Percentiles rank a stretch among this genome's conserved stretches.
Evolutionary conservation across 495 filamentous ascomycete genomes (phyloP).

Genomic region (Xylaria scruposa): DNA sequence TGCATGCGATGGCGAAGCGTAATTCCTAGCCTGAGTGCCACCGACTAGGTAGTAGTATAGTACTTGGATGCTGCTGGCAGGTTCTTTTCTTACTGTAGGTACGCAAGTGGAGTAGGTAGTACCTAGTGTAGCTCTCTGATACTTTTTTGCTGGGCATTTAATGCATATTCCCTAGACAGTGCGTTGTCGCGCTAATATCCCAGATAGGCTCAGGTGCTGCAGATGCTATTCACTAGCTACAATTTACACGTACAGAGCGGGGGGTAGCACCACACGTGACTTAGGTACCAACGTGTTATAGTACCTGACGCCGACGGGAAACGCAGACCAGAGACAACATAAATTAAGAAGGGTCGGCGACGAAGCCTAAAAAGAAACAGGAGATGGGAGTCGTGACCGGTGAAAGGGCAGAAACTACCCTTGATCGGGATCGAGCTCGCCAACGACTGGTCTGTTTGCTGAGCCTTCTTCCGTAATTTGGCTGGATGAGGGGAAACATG

Average conservation of each 20-base stretch:
- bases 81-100: slow-evolving; percentile 11
- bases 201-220: not conserved
- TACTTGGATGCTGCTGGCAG: not conserved
- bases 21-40: slow-evolving; percentile 7
- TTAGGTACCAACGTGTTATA: not conserved
- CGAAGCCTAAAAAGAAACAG: not conserved
- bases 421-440: slow-evolving; percentile 6
- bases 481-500: slow-evolving; percentile 12
- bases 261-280: slow-evolving; percentile 4
- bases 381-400: not conserved
- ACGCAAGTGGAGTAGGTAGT: not conserved
- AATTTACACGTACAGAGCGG: not conserved
- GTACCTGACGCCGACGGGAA: not conserved
- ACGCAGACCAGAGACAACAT: not conserved
- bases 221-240: not conserved
- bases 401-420: not conserved
- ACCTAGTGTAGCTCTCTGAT: not conserved
- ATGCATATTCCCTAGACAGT: not conserved
- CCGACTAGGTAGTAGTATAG: not conserved
- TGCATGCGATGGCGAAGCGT: slow-evolving; percentile 13
- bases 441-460: not conserved
- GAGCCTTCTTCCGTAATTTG: slow-evolving; percentile 9
- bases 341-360: not conserved
- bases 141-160: not conserved
- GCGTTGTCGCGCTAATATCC: not conserved